Evolutionary conservation across 148 eudicot species (phyloP).

Genomic region (Limonium bicolor): DNA sequence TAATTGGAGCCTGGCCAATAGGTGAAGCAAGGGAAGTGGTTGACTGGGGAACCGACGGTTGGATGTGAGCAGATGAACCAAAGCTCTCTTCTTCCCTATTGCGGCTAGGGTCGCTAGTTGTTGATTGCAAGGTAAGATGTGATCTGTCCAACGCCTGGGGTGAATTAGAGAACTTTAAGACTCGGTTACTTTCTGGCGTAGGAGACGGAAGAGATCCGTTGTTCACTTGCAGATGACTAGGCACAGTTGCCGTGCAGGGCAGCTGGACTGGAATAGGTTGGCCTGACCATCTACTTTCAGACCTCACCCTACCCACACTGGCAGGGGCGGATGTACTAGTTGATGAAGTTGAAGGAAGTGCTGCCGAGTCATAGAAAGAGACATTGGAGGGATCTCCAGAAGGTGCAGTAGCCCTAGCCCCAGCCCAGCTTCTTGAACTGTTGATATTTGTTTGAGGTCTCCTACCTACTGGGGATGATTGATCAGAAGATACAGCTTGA

Average conservation of each 20-base stretch:
- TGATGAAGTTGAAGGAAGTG: constrained; percentile 81
- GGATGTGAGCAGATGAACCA: background rate
- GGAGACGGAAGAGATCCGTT: constrained; percentile 31
- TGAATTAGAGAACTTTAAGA: constrained; percentile 11
- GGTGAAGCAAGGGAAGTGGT: background rate
- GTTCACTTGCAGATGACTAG: constrained; percentile 13
- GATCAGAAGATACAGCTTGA: constrained; percentile 2
- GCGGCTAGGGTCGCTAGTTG: constrained; percentile 5
- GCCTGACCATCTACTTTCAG: constrained; percentile 14
- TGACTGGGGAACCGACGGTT: background rate
- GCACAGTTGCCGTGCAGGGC: background rate
- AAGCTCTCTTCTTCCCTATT: constrained; percentile 13
- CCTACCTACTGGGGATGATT: constrained; percentile 1
- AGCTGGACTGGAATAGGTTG: constrained; percentile 9
- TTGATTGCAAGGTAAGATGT: constrained; percentile 11
- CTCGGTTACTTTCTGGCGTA: constrained; percentile 14
- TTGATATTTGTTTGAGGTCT: constrained; percentile 7
- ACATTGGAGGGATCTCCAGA: constrained; percentile 22
- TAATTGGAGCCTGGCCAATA: background rate
- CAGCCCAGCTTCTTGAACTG: constrained; percentile 7
- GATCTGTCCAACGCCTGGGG: constrained; percentile 7
- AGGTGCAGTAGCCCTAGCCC: constrained; percentile 6
- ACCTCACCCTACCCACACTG: constrained; percentile 14
- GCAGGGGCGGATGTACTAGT: constrained; percentile 22
- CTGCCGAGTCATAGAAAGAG: constrained; percentile 27